Percentiles rank a stretch among this genome's conserved stretches.
Evolutionary conservation across 345 rosid genomes (phyloP).

Genomic region (Gossypium herbaceum): DNA sequence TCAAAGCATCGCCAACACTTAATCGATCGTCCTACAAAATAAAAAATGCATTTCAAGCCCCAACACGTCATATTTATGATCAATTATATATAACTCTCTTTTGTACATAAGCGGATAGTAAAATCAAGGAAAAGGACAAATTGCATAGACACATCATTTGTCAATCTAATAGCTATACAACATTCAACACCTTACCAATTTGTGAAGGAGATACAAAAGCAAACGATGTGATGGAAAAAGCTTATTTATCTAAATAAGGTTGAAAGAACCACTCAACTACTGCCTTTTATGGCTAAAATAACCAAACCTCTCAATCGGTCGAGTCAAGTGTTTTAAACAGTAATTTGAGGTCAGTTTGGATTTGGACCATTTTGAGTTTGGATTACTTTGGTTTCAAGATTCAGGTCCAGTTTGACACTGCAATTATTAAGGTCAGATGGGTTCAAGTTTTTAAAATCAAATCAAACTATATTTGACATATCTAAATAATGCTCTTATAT

Average conservation of each 20-base stretch:
- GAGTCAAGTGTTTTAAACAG: neutral
- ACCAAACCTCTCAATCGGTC: neutral
- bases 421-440: neutral
- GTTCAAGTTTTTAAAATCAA: neutral
- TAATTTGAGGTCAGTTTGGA: neutral
- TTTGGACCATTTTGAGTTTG: neutral
- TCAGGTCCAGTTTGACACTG: neutral
- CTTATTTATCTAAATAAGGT: neutral
- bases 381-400: neutral
- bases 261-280: neutral
- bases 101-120: neutral
- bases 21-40: constrained; percentile 59
- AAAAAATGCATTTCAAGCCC: neutral
- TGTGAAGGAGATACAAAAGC: neutral
- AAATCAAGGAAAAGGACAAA: neutral
- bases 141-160: neutral
- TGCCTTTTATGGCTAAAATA: neutral
- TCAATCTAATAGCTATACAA: neutral
- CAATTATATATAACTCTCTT: neutral
- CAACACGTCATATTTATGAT: neutral
- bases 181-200: neutral
- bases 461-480: neutral
- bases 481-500: neutral
- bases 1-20: constrained; percentile 67
- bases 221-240: neutral